phyloP scores from a whole-genome alignment of 805 yeast species.

The Isabelozyma pseudorhagii region DNA sequence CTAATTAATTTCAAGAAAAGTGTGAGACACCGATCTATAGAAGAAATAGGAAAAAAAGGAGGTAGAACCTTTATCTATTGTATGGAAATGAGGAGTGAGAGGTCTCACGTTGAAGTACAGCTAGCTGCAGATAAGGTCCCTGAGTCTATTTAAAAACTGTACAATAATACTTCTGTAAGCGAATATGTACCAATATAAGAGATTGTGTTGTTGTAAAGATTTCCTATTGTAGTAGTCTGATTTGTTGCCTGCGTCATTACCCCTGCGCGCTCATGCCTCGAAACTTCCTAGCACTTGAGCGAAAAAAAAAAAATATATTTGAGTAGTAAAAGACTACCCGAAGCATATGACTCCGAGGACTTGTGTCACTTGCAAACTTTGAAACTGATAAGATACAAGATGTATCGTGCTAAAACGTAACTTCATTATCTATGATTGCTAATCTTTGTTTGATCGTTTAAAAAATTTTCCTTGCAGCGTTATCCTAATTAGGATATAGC shows the following conservation, averaged over 20 bases:
- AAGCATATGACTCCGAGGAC: too few species aligned
- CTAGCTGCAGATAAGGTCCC: neutral
- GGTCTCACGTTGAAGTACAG: too few species aligned
- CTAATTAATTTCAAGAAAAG: too few species aligned
- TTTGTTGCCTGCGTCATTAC: neutral
- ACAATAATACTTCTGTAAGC: neutral
- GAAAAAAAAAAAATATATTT: neutral
- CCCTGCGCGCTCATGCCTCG: neutral
- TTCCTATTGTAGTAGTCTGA: neutral
- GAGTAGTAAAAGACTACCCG: neutral
- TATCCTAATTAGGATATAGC: neutral
- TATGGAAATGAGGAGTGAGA: too few species aligned
- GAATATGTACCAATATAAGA: neutral
- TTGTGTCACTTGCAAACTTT: too few species aligned
- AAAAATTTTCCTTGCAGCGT: neutral
- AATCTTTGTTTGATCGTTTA: too few species aligned
- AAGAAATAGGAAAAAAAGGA: too few species aligned
- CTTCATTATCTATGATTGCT: too few species aligned
- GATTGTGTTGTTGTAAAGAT: neutral
- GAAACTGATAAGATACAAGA: too few species aligned
- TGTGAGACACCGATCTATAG: too few species aligned
- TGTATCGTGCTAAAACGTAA: too few species aligned
- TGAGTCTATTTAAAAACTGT: neutral
- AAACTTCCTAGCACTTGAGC: neutral
- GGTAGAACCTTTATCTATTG: too few species aligned